A percentile compares a stretch with the other conserved stretches of the same genome.
These are phyloP conservation scores for Helotiales sp. DNA, from an alignment of 2,329 filamentous ascomycete genomes.

Conservation along the genomic window DNA sequence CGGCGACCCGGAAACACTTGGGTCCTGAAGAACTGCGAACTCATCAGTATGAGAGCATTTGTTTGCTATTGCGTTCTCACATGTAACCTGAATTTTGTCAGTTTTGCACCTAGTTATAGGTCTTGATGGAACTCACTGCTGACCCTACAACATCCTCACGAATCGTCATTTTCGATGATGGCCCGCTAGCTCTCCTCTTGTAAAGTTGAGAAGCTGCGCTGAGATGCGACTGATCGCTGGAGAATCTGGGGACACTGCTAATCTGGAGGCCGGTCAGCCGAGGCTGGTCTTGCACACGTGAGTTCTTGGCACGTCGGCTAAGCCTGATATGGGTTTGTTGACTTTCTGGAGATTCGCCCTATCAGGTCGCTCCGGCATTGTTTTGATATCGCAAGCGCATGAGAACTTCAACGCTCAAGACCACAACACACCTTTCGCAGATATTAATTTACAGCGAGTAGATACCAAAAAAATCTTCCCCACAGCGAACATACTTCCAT, in stretches of 20 bases:
- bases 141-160: constrained; percentile 91
- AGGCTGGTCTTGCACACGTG: no score
- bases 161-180: constrained; percentile 64
- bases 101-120: constrained; percentile 15
- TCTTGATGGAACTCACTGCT: constrained; percentile 55
- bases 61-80: constrained; percentile 27
- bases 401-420: constrained; percentile 1
- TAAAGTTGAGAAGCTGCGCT: constrained; percentile 1
- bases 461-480: neutral
- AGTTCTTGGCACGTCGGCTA: constrained; percentile 14
- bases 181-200: neutral
- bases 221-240: neutral
- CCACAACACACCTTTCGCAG: neutral
- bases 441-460: neutral
- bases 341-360: constrained; percentile 13
- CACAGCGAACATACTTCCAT: neutral
- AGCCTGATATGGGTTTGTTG: constrained; percentile 17
- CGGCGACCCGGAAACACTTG: constrained; percentile 85
- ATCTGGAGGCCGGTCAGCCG: constrained; percentile 18
- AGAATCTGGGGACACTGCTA: constrained; percentile 14
- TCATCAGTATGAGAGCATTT: constrained; percentile 18
- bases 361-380: constrained; percentile 9
- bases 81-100: constrained; percentile 34
- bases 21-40: constrained; percentile 81
- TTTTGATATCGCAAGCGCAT: constrained; percentile 20